phyloP scores from a whole-genome alignment of 1,284 basidiomycete species.

The Melanopsichium pennsylvanicum region DNA sequence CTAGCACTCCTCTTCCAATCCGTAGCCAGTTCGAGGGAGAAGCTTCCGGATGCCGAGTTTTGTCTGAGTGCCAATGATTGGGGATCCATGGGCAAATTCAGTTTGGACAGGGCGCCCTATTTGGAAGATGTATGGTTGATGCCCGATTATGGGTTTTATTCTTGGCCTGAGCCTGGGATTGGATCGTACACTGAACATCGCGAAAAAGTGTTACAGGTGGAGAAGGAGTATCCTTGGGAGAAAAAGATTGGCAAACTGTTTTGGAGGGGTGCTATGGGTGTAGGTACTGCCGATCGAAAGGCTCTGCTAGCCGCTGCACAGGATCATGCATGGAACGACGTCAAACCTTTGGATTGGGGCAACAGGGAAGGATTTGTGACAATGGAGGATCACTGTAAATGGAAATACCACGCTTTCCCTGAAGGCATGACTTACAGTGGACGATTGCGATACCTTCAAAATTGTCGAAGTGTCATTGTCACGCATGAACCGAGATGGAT shows the following conservation, averaged over 20 bases:
- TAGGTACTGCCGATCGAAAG: constrained; percentile 57
- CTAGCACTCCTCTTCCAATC: constrained; percentile 50
- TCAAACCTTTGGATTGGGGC: constrained; percentile 50
- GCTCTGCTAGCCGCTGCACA: constrained; percentile 36
- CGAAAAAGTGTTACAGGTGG: constrained; percentile 39
- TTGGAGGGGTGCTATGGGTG: constrained; percentile 57
- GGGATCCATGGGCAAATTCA: constrained; percentile 58
- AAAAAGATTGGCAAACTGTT: constrained; percentile 52
- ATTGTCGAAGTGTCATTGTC: constrained; percentile 58
- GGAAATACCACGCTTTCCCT: constrained; percentile 61
- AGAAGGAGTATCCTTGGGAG: constrained; percentile 45
- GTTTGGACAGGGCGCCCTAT: constrained; percentile 49
- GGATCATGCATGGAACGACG: constrained; percentile 55
- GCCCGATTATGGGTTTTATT: constrained; percentile 62
- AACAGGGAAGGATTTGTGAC: constrained; percentile 26
- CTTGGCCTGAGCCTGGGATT: constrained; percentile 61
- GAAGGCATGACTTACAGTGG: constrained; percentile 62
- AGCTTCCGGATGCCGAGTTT: constrained; percentile 63
- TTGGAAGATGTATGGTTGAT: constrained; percentile 62
- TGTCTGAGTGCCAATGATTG: constrained; percentile 59
- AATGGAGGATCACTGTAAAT: constrained; percentile 61
- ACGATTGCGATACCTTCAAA: constrained; percentile 57
- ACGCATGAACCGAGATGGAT: constrained; percentile 60
- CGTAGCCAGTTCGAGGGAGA: constrained; percentile 50
- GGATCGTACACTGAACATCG: constrained; percentile 56